Evolutionary conservation across 2,329 filamentous ascomycete genomes (phyloP).

Genomic region (Diaporthe nobilis): DNA sequence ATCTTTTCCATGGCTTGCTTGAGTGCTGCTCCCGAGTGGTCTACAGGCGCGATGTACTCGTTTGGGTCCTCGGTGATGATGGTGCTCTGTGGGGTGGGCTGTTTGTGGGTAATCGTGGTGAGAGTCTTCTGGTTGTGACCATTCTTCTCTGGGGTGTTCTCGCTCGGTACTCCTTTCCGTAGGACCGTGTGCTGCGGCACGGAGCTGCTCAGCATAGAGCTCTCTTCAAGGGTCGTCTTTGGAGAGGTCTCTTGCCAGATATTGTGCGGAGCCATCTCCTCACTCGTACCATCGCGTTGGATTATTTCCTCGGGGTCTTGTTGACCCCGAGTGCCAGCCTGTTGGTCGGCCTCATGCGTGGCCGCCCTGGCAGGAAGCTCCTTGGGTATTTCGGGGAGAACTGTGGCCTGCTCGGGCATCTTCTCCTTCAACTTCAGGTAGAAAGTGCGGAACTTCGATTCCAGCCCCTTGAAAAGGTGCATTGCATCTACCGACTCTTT

Average conservation of each 20-base stretch:
- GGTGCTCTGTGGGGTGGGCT: no score
- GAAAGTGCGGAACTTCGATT: neutral
- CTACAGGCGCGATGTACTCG: no score
- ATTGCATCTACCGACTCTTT: neutral
- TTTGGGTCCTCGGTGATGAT: neutral
- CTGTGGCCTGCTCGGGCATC: constrained; percentile 3
- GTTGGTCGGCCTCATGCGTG: neutral
- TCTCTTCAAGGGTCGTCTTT: neutral
- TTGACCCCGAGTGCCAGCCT: no score
- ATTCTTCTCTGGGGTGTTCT: neutral
- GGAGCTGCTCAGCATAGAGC: neutral
- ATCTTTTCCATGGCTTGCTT: neutral
- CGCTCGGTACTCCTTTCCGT: neutral
- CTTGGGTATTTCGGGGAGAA: neutral
- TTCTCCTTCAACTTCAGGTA: neutral
- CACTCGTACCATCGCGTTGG: neutral
- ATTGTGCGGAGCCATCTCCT: no score
- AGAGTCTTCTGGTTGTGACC: neutral
- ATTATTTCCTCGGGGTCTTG: neutral
- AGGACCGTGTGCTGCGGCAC: neutral
- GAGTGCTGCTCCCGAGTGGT: neutral
- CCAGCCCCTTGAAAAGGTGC: constrained; percentile 1
- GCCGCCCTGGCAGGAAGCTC: neutral
- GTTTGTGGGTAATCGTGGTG: neutral
- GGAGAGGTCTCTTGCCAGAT: neutral